Evolutionary conservation across 2,329 filamentous ascomycete species (phyloP), one percentile per base, ranked within the genome.

Genomic region (Colletotrichum cordylinicola): DNA sequence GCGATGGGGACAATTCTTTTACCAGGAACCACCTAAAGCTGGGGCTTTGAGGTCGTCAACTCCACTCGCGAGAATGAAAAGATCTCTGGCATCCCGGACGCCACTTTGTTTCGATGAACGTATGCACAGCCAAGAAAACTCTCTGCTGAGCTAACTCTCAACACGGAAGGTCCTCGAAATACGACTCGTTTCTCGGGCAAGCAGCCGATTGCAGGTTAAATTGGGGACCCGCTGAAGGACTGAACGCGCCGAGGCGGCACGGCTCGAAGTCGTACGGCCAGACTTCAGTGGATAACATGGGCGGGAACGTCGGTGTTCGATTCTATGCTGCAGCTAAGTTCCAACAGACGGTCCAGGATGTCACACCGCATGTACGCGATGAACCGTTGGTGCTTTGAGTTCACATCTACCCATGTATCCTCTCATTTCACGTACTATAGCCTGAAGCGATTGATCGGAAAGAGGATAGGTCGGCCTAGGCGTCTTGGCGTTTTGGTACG

Each of bases 1-100:
- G 24, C 6, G 6, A 13, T 1, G 1, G 6, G 21, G n/a, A 52
- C 0, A n/a, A 52, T 52, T 24, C 12, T 24, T 4, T 13, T 4
- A 12, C 43, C n/a, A 48, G 43, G n/a, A n/a, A 15, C 21, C n/a
- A 52, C n/a, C 43, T 2, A 52, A 21, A 21, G 43, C 21, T 21
- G 6, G 43, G n/a, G 10, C 43, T 13, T 52, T 24, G 0, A 2
- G n/a, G n/a, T 13, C 43, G 6, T 52, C 43, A 52, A 21, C 43
- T 21, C 43, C 43, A 52, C n/a, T n/a, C 13, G n/a, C 43, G n/a
- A 52, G n/a, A 6, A 52, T 52, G 43, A 21, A 21, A 52, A 21
- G 43, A 52, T 52, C 43, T 52, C 21, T 52, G 10, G n/a, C 0
- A 24, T 21, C 0, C 10, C n/a, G n/a, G 21, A 52, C n/a, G 21